phyloP scores from a whole-genome alignment of 2,329 filamentous ascomycete genomes.

The Monosporascus sp. region DNA sequence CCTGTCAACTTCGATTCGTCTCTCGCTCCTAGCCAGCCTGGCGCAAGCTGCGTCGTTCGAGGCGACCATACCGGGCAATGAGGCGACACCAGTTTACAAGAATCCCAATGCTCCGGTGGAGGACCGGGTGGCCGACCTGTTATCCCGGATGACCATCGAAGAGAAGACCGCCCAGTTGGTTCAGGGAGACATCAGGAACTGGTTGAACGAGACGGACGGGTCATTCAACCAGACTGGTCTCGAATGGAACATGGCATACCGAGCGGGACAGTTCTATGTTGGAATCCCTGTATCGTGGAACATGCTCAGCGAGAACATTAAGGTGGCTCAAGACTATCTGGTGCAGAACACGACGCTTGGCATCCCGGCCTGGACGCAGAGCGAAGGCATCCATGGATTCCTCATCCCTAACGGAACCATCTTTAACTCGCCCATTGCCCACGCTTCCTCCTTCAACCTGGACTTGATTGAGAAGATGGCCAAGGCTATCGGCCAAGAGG shows the following conservation, averaged over 20 bases:
- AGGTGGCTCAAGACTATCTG: constrained; percentile 63
- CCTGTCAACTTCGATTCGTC: constrained; percentile 7
- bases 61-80: constrained; percentile 4
- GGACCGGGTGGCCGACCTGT: constrained; percentile 59
- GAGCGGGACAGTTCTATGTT: constrained; percentile 67
- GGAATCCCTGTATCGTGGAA: constrained; percentile 61
- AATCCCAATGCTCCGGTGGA: constrained; percentile 57
- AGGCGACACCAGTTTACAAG: constrained; percentile 49
- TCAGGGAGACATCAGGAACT: constrained; percentile 67
- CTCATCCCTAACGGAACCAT: constrained; percentile 68
- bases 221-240: constrained; percentile 63
- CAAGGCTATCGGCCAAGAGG: constrained; percentile 58
- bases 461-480: constrained; percentile 62
- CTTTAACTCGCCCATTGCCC: constrained; percentile 71
- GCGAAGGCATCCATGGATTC: constrained; percentile 69
- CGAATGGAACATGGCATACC: constrained; percentile 58
- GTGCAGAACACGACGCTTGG: constrained; percentile 60
- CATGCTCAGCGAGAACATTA: constrained; percentile 57
- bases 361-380: constrained; percentile 69
- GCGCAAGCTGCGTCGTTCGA: constrained; percentile 10
- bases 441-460: constrained; percentile 66
- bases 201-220: constrained; percentile 63
- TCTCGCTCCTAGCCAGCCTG: constrained; percentile 12
- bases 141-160: constrained; percentile 67
- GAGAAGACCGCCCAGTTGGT: constrained; percentile 68